Evolutionary conservation across 2,329 filamentous ascomycete species (phyloP), one percentile per base, ranked within the genome.

Genomic region (Chaetothyriales sp.): DNA sequence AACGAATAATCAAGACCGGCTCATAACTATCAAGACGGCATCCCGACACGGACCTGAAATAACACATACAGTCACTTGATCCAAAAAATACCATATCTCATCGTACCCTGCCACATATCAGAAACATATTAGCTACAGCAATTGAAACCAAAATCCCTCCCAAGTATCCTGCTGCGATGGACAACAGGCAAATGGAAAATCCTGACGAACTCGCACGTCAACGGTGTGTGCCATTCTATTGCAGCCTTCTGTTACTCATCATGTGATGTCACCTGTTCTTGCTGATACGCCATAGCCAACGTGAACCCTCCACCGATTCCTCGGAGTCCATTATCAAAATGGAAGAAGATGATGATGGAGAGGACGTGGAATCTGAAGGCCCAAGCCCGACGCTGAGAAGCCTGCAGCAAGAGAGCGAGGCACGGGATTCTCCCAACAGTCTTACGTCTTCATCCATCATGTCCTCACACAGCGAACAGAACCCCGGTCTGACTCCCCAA

Each of bases 311-410:
- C 10, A 18, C 28, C 46, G 46, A 47, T 28, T 33, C 18, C 20
- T 33, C 46, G 29, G 20, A 47, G 15, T 56, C 46, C 20, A 44
- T 56, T 47, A 55, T 60, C 54, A 62, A 62, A 53, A 60, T 60
- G 58, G 60, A 62, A 56, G 47, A 58, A 28, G 61, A 64, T 33
- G 66, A 67, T 54, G 67, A 67, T 29, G 60, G 62, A 51, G 33
- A 40, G 5, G 33, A 40, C 10, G 56, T 48, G 40, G 55, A 54
- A 44, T 60, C 62, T 44, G 49, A 56, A 49, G 57, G 55, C 44
- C 54, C 57, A 18, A 56, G 50, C 44, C 53, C 56, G 3, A 48
- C 57, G 29, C 56, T 60, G 22, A 56, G 57, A 54, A 60, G 57
- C 53, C 49, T 58, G 25, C 56, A 60, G 48, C 46, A 52, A n/a